Evolutionary conservation across 768 basidiomycete genomes (phyloP), one percentile per base, ranked within the genome.

Genomic region (Auricularia auricula-judae): DNA sequence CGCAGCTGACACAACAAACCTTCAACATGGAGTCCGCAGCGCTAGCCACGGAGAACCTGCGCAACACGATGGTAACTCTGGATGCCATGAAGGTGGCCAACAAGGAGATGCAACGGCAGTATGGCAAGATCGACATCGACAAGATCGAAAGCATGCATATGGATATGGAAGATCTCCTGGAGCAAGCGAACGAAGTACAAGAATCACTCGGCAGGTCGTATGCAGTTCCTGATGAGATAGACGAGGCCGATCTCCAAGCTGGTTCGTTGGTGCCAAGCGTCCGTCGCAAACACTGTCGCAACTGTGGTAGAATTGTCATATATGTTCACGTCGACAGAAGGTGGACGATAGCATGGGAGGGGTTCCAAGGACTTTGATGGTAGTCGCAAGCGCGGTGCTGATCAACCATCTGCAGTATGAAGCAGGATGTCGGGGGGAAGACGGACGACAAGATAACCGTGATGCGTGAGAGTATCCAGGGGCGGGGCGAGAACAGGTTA

Each of bases 131-230:
- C 67, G 87, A 99, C 72, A 86, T 99, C 68, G 93, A 96, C 81
- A 95, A 97, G 84, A 98, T 99, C 70, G 97, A 98, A 95, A 87
- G 80, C 70, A 92, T 98, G 71, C 96, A 99, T 73, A 93, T 89
- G 73, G 96, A 99, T 66, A 98, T 99, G 95, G 94, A 97, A 71
- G 97, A 98, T 65, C 74, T 98, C 67, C 78, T 99, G 65, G 97
- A 98, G 71, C 93, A 97, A 73, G 56, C 94, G 10, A 98, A 98
- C 71, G 97, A 99, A 74, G 93, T 99, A 65, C 96, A 98, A 72
- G 97, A 98, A 74, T 85, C 89, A 21, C 78, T 99, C 29, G 92
- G 90, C 18, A 81, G 96, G 67, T 95, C 93, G 29, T 99, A 99
- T 74, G 91, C 88, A 14, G 91, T 98, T 0, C 97, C 97, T 16